A percentile compares a stretch with the other conserved stretches of the same genome.
These are phyloP conservation scores for Cladosporium velox DNA, from an alignment of 2,329 filamentous ascomycete genomes.

Conservation along the genomic window DNA sequence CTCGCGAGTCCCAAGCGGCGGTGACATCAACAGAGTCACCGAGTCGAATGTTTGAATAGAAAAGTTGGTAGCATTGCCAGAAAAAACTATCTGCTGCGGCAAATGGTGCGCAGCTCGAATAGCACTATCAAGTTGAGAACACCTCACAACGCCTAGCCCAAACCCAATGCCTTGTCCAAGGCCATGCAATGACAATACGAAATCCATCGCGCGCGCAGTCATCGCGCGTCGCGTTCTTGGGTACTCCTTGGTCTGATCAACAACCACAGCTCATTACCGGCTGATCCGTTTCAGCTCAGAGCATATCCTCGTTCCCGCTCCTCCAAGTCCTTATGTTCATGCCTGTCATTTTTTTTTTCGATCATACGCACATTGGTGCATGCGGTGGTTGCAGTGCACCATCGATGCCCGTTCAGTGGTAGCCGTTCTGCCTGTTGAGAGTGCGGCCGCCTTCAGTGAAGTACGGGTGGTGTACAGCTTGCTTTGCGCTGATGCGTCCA, in stretches of 20 bases:
- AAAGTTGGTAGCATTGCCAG: conserved; percentile 2
- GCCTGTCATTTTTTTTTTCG: not conserved
- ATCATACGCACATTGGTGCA: not conserved
- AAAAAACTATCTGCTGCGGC: not conserved
- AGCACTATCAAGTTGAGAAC: conserved; percentile 3
- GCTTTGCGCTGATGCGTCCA: conserved; percentile 84
- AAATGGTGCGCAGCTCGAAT: not conserved
- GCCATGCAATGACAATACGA: conserved; percentile 9
- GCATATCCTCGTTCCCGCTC: conserved; percentile 3
- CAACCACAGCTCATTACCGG: not conserved
- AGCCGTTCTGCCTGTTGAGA: conserved; percentile 17
- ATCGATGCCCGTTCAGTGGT: conserved; percentile 4
- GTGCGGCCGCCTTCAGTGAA: conserved; percentile 50
- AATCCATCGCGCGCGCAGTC: conserved; percentile 8
- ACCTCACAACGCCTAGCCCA: conserved; percentile 2
- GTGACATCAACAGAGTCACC: not conserved
- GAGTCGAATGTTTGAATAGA: not conserved
- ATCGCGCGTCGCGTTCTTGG: not conserved
- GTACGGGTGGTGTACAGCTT: conserved; percentile 81
- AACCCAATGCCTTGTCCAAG: conserved; percentile 14
- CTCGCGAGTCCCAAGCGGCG: too few species aligned
- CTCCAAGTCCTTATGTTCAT: conserved; percentile 12
- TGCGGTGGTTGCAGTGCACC: not conserved
- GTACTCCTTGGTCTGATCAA: not conserved
- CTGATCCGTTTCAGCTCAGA: not conserved